Evolutionary conservation across 768 basidiomycete genomes (phyloP), one percentile per base, ranked within the genome.

Genomic region (Tricholoma saponaceum): DNA sequence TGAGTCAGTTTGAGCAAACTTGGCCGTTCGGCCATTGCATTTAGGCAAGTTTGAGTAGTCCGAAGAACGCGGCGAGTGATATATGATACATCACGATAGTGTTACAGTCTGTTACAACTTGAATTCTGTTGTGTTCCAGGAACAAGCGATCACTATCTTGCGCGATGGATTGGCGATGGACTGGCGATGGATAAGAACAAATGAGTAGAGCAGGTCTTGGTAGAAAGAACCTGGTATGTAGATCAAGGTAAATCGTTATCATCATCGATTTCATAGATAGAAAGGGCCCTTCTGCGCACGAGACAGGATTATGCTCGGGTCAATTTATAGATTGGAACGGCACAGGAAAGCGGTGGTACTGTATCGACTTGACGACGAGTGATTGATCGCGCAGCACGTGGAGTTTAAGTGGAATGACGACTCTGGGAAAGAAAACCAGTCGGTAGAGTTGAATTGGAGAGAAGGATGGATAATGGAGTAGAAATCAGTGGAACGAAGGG

Each of bases 221-320:
- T n/a, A 41, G 39, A 41, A 23, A 44, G 43, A 25, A 10, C 10
- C 26, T n/a, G 5, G 47, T 8, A 28, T 51, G 46, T 50, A 55
- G 59, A 60, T 59, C 55, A 28, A 43, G 30, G 54, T 56, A 58
- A 64, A 59, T 64, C 58, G 58, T 55, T 61, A 63, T 63, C 62
- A 57, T 35, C 52, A 63, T 60, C 57, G 51, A 58, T 60, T 33
- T 51, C 53, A 59, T 55, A 49, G 58, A 56, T 59, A 55, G n/a
- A 51, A 22, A 37, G 33, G 41, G 52, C 28, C 32, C 12, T 22
- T 4, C 12, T 22, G 20, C 9, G 10, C 13, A 25, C 22, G 44
- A 14, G 23, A 25, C 22, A 13, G 44, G 13, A 51, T 32, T 51
- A 35, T 51, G n/a, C 25, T 47, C 25, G 46, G 43, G 46, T 47